Evolutionary conservation across 306 rosid species (phyloP).

Genomic region (Pyrus pyrifolia): DNA sequence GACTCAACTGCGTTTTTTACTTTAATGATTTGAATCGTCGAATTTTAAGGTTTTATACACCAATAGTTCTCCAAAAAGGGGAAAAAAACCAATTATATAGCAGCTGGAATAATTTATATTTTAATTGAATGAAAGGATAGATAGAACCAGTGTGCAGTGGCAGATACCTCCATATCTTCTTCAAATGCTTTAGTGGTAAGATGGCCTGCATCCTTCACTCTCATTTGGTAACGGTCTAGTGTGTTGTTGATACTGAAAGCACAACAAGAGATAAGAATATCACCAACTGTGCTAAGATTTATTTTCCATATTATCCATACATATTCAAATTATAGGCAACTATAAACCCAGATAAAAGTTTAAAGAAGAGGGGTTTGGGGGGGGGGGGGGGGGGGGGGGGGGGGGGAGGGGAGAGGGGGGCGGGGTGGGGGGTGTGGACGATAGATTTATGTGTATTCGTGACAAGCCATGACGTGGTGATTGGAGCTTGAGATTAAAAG

Average conservation of each 20-base stretch:
- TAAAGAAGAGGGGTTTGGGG: no score
- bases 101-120: not conserved
- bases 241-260: constrained; percentile 60
- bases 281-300: no score
- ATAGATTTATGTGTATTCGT: no score
- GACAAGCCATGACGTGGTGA: no score
- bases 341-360: no score
- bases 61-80: not conserved
- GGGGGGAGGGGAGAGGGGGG: no score
- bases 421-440: no score
- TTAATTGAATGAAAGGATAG: not conserved
- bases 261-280: not conserved
- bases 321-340: no score
- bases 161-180: constrained; percentile 48
- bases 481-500: no score
- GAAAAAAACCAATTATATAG: not conserved
- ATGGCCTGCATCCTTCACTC: constrained; percentile 38
- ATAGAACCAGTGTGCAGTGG: not conserved
- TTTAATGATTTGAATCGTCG: not conserved
- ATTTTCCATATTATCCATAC: no score
- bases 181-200: constrained; percentile 14
- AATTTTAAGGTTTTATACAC: not conserved
- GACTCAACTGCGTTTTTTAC: no score
- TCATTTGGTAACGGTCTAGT: constrained; percentile 67
- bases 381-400: no score